Conservation (phyloP, 192 early-diverging fungal species). For the Lobulomyces angularis region DNA sequence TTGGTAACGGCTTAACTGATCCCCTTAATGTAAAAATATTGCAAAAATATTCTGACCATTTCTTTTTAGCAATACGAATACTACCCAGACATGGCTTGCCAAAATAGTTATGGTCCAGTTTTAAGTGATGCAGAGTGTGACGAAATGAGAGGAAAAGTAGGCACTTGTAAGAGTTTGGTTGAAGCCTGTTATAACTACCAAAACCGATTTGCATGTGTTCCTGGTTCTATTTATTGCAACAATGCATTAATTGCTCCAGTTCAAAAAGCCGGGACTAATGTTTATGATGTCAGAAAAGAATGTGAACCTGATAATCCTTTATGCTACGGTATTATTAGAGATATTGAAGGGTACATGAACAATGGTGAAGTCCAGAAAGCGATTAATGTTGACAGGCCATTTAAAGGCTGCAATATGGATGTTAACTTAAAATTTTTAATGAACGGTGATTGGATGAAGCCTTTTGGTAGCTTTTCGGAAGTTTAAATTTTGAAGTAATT, state of each 20-base stretch:
- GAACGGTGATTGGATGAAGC: slow-evolving; percentile 34
- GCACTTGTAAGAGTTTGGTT: slow-evolving; percentile 54
- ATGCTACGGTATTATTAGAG: slow-evolving; percentile 63
- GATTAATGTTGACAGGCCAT: slow-evolving; percentile 36
- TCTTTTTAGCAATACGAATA: too few relatives aligned
- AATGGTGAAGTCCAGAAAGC: slow-evolving; percentile 23
- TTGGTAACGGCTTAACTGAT: slow-evolving; percentile 89
- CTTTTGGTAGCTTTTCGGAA: slow-evolving; percentile 17
- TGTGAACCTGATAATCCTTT: slow-evolving; percentile 52
- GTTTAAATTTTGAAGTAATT: neutral
- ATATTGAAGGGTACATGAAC: slow-evolving; percentile 49
- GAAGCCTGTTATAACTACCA: slow-evolving; percentile 62
- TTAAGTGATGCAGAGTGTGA: slow-evolving; percentile 50
- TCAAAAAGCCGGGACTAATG: slow-evolving; percentile 52
- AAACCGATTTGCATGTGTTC: slow-evolving; percentile 60
- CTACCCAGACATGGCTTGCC: slow-evolving; percentile 12
- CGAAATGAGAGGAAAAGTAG: slow-evolving; percentile 47
- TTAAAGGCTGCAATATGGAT: slow-evolving; percentile 36
- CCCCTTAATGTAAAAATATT: too few relatives aligned
- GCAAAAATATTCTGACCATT: too few relatives aligned
- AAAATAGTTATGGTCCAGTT: slow-evolving; percentile 44
- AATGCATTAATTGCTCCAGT: slow-evolving; percentile 56
- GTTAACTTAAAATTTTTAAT: slow-evolving; percentile 25
- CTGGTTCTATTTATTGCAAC: slow-evolving; percentile 67
- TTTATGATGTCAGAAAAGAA: slow-evolving; percentile 62